Base-by-base conservation (phyloP, 2,329 filamentous ascomycete species). In the Diaporthe destruens region DNA sequence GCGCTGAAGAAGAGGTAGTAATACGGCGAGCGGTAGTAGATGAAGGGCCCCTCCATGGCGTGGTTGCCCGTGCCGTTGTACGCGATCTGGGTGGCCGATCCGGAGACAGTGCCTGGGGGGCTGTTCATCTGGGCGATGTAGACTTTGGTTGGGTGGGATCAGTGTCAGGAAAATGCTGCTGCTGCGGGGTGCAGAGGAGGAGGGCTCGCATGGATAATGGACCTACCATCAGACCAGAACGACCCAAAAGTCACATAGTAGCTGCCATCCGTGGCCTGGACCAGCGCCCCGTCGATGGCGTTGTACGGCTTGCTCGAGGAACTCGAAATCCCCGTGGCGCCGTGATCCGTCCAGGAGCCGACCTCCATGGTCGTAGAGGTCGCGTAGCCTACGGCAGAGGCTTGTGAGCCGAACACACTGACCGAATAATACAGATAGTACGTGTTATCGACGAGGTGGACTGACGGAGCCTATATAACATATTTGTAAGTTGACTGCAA, bases 391-490 rank as follows among this genome's bases (percentile, higher is more conserved):
- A 93, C 92, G 44, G 88, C 88, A 0, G 88, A 90, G 79, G 85
- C 81, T 75, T 92, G 89, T 0, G 84, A 86, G 0, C 90, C 90
- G 75, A 91, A 92, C 0, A 86, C 83, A 47, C 87, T 90, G n/a
- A 92, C 89, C 1, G 88, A 84, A 80, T 93, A 92, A 85, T 91
- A 92, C n/a, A 93, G 86, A 76, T 92, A 87, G 82, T 92, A 93
- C 0, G 84, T 83, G 69, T 81, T 83, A 74, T 87, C 87, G n/a
- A 93, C 84, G 20, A 87, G 81, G 23, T 83, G 80, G 18, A 91
- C 87, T 75, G 93, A 91, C 0, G 92, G 92, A 2, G 91, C 91
- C 90, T 91, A 53, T 1, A 3, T 8, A 8, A 5, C 29, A 29
- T 2, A 29, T 29, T 29, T 29, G 29, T 29, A 5, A 29, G 29